These are phyloP conservation scores for Heritiera littoralis DNA, from an alignment of 345 rosid genomes.

Conservation along the genomic window DNA sequence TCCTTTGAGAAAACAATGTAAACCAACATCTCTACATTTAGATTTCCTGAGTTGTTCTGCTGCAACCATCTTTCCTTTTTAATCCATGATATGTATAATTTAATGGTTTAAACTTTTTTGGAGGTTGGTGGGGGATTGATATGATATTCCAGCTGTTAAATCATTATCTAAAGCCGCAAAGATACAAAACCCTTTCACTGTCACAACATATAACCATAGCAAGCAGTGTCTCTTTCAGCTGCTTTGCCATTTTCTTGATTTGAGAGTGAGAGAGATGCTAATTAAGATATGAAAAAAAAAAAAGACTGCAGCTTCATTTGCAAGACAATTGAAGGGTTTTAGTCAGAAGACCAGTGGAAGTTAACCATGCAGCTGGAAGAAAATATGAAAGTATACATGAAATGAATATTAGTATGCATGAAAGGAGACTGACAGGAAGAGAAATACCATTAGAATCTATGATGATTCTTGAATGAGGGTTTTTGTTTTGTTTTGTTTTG, in stretches of 20 bases:
- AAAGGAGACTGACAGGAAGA: not conserved
- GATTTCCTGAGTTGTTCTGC: slow-evolving; percentile 31
- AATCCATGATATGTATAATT: slow-evolving; percentile 2
- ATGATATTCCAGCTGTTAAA: slow-evolving; percentile 30
- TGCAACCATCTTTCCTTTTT: slow-evolving; percentile 34
- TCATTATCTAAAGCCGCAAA: slow-evolving; percentile 24
- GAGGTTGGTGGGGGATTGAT: not conserved
- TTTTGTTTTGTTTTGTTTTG: not conserved
- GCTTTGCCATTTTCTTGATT: slow-evolving; percentile 22
- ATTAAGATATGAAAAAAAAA: not conserved
- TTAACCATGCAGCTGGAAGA: slow-evolving; percentile 8
- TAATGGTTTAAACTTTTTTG: not conserved
- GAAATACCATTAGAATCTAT: slow-evolving; percentile 5
- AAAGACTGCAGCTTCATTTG: not conserved
- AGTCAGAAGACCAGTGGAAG: not conserved
- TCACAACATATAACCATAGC: slow-evolving; percentile 21
- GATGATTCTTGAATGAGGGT: slow-evolving; percentile 8
- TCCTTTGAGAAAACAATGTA: slow-evolving; percentile 26
- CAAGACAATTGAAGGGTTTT: not conserved
- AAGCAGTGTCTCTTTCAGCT: slow-evolving; percentile 41
- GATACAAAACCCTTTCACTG: slow-evolving; percentile 30
- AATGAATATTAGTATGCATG: not conserved
- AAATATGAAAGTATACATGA: not conserved
- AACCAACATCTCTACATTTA: slow-evolving; percentile 26
- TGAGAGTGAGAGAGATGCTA: not conserved